phyloP scores from a whole-genome alignment of 2,329 filamentous ascomycete genomes.

The Phialemonium atrogriseum region DNA sequence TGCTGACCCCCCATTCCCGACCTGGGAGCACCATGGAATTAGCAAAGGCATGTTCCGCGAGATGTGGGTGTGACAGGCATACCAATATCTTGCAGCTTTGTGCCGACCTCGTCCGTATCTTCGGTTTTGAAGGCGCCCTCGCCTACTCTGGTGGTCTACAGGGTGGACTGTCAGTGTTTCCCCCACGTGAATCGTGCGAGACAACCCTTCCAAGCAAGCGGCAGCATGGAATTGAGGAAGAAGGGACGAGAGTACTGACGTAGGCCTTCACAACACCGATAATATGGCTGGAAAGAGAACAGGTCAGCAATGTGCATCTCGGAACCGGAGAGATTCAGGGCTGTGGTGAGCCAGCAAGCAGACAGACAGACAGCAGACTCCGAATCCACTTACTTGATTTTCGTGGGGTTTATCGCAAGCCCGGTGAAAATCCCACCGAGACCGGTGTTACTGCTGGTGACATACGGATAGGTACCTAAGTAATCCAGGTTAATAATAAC shows the following conservation, averaged over 20 bases:
- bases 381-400: constrained; percentile 29
- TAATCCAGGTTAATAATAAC: too few relatives aligned
- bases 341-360: not conserved
- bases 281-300: constrained; percentile 37
- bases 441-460: constrained; percentile 52
- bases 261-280: constrained; percentile 62
- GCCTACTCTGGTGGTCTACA: constrained; percentile 51
- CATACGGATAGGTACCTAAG: constrained; percentile 16
- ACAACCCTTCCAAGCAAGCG: too few relatives aligned
- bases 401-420: constrained; percentile 51
- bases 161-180: not conserved
- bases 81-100: constrained; percentile 38
- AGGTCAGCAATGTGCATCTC: too few relatives aligned
- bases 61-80: constrained; percentile 24
- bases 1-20: constrained; percentile 29
- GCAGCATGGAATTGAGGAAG: too few relatives aligned
- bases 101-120: constrained; percentile 33
- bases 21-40: constrained; percentile 6
- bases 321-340: too few relatives aligned
- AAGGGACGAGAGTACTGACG: constrained; percentile 23
- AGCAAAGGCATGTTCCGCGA: constrained; percentile 13
- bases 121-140: constrained; percentile 62
- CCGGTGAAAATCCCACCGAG: constrained; percentile 56
- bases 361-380: not conserved
- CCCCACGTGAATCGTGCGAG: too few relatives aligned